Evolutionary conservation across 2,329 filamentous ascomycete genomes (phyloP), one percentile per base, ranked within the genome.

Genomic region (Alternaria arborescens): DNA sequence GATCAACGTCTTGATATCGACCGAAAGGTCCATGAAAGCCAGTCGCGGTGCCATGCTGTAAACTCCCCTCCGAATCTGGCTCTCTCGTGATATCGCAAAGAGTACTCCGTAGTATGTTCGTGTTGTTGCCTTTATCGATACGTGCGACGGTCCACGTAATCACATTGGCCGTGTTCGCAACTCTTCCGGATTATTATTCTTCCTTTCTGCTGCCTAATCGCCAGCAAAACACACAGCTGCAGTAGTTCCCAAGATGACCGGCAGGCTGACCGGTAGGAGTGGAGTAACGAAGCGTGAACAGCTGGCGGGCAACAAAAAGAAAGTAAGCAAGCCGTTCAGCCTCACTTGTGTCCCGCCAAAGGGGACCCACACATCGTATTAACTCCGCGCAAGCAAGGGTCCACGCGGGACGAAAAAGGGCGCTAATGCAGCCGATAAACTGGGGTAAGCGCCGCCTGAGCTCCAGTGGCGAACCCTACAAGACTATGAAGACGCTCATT

Each of bases 1-100:
- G 26, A 80, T 70, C 44, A 79, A 62, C n/a, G 74, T 76, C 68
- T 80, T 80, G 61, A 79, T 69, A 46, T 79, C 77, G 18, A 76
- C 73, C 16, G 75, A 76, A 8, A 79, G 61, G 41, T 76, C 73
- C 68, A 76, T 77, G 30, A 78, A 77, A 26, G 66, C 70, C 36
- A 71, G 55, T 18, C 61, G 61, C 32, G 67, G 51, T 57, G 73
- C 71, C 73, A 77, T 79, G 12, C 10, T 47, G n/a, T 36, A 18
- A 26, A 32, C 22, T 42, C n/a, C 47, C 44, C 20, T 30, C 24
- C 20, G 20, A 16, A 12, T 1, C 57, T 38, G 11, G 14, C 14
- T 3, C 6, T 16, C 32, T 40, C 22, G 36, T 51, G 46, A 47
- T 50, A 38, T 24, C 11, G 46, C 42, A 34, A 18, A 26, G 24